Evolutionary conservation across 2,329 filamentous ascomycete species (phyloP), one percentile per base, ranked within the genome.

Genomic region (Claviceps lovelessii): DNA sequence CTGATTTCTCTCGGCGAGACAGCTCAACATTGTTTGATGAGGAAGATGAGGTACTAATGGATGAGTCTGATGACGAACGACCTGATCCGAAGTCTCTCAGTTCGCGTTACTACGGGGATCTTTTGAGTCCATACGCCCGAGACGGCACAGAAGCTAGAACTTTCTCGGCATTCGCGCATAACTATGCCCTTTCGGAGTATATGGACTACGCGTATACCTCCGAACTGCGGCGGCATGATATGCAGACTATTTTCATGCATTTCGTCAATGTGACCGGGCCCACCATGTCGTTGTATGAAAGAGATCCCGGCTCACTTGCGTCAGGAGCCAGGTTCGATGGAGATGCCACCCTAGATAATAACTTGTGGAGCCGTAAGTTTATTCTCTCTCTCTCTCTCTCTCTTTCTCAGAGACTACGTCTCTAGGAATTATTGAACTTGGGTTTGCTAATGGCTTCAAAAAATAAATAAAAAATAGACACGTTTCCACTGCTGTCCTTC

Each of bases 231-330:
- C 89, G 96, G 59, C 79, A 82, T 3, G 84, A 85, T 59, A 91
- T 88, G 11, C 85, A 88, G 15, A 79, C 84, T 35, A 83, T 95
- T 7, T 97, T 97, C 67, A 85, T 85, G 67, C 90, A 97, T 68
- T 97, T 96, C 67, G 83, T 97, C 49, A 86, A 89, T 61, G 85
- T 93, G 7, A 95, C 90, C 2, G 90, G 86, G 0, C 88, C 90
- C 0, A 86, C 81, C 60, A 80, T 97, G 65, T 95, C 90, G 1
- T 78, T 95, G 33, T 95, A 88, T 65, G 90, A 97, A 68, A 79
- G 91, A 53, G 83, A 90, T 66, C 83, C 87, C 2, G 78, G 83
- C 54, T 88, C 91, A 63, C 79, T 87, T 1, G 78, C 81, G 1
- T 77, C 83, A 33, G 64, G 64, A 49, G 62, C 62, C 7, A 76